Base-by-base conservation (phyloP, 108 stramenopile genomes). In the Conticribra guillardii region DNA sequence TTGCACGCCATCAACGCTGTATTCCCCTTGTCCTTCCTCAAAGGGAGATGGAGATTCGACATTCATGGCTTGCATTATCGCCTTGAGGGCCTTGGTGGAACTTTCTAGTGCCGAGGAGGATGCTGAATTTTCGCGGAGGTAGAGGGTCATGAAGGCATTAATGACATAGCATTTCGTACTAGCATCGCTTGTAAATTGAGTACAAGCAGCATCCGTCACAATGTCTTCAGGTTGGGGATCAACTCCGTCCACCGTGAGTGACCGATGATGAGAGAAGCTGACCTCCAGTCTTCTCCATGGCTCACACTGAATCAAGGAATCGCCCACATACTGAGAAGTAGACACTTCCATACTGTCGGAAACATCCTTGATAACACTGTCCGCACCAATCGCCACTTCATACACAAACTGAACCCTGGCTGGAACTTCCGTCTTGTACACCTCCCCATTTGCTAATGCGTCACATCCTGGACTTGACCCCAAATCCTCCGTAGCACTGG, bases 81-180 rank as follows among this genome's bases (percentile, higher is more conserved):
- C 33, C 55, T 65, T 64, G 41, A 78, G 63, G 4, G 76, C 76
- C 50, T 45, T 19, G 16, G 55, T 70, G 14, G 69, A 70, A 52
- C 69, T 70, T 51, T 65, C 33, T 21, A 51, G 11, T 22, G 61
- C 15, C 0, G 64, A 70, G 27, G 50, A 63, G 1, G 8, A 0
- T 14, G 57, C 28, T 0, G 62, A 29, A 28, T 70, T 37, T 68
- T 78, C 69, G n/a, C 76, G 62, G 1, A 78, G 76, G 48, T 78
- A 78, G 27, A 78, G 32, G 7, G 69, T 78, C 63, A 78, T 58
- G 34, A 48, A 33, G 22, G 60, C 68, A 23, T 57, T 67, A 31
- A 70, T 47, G 23, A 58, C 50, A 56, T 64, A 31, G 29, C 69
- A 78, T 17, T 27, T 53, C n/a, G 55, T 29, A 51, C 54, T 7